Conservation (phyloP, 495 filamentous ascomycete species). For the Darksidea phi region DNA sequence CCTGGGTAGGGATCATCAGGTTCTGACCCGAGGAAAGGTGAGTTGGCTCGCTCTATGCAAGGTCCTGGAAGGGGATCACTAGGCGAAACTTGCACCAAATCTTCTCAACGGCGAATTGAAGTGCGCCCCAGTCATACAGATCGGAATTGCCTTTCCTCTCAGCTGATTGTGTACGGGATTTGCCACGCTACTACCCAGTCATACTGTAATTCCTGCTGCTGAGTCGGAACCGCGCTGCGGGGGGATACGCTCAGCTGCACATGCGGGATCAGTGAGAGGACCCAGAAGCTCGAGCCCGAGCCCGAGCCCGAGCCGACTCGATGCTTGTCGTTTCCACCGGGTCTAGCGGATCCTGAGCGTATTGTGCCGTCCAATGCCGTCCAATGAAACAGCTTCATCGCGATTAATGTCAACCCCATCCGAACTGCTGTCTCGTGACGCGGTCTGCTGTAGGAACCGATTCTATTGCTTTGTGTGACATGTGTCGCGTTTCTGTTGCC, state of each 20-base stretch:
- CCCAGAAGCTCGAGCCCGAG: background rate
- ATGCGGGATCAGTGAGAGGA: background rate
- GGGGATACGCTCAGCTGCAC: slow-evolving; percentile 4
- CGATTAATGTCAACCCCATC: background rate
- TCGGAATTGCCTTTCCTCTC: background rate
- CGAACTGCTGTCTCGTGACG: background rate
- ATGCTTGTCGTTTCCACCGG: background rate
- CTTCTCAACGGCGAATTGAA: background rate
- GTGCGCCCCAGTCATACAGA: background rate
- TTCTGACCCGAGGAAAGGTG: slow-evolving; percentile 3
- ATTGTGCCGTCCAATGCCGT: background rate
- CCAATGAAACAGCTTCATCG: background rate
- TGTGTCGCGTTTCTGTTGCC: slow-evolving; percentile 7
- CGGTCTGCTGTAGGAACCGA: slow-evolving; percentile 1
- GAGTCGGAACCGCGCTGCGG: slow-evolving; percentile 16
- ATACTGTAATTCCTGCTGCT: too few relatives aligned
- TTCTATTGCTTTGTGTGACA: slow-evolving; percentile 22
- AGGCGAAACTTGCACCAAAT: background rate
- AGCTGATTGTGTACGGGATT: background rate
- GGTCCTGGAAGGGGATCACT: background rate
- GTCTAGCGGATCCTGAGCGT: background rate
- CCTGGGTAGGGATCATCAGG: slow-evolving; percentile 13
- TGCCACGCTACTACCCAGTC: background rate
- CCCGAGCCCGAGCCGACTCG: slow-evolving; percentile 8
- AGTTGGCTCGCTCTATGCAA: slow-evolving; percentile 6